phyloP scores from a whole-genome alignment of 2,329 filamentous ascomycete species.

The Coleophoma crateriformis region DNA sequence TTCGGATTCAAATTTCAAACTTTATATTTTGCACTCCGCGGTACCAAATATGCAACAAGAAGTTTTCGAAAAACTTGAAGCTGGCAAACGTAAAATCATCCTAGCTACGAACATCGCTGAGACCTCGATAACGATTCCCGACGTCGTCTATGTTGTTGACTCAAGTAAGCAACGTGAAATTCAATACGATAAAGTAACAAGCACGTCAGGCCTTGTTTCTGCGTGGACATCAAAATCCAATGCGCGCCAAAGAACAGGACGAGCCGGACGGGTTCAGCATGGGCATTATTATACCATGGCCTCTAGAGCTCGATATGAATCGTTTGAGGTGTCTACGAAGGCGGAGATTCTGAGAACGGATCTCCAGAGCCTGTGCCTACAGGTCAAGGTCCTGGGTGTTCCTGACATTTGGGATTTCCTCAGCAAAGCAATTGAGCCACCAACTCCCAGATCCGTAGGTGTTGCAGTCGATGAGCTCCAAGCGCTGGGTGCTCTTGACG shows the following conservation, averaged over 20 bases:
- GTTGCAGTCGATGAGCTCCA: constrained; percentile 72
- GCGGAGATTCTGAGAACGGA: constrained; percentile 89
- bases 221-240: constrained; percentile 89
- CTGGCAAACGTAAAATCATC: constrained; percentile 82
- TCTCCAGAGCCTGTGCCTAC: constrained; percentile 85
- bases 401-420: constrained; percentile 75
- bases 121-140: constrained; percentile 95
- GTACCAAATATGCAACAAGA: constrained; percentile 80
- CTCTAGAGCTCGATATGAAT: constrained; percentile 83
- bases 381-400: constrained; percentile 88
- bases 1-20: constrained; percentile 72
- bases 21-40: constrained; percentile 85
- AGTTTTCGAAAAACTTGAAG: constrained; percentile 70
- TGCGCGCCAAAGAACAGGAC: constrained; percentile 86
- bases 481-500: constrained; percentile 83
- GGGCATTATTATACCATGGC: constrained; percentile 89
- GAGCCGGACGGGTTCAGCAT: constrained; percentile 84
- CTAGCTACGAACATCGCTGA: constrained; percentile 95
- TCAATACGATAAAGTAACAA: constrained; percentile 78
- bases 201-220: constrained; percentile 86
- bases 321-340: constrained; percentile 70
- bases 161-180: constrained; percentile 92
- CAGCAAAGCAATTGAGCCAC: constrained; percentile 78
- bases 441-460: constrained; percentile 74
- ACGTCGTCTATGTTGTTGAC: constrained; percentile 91